Base-by-base conservation (phyloP, 2,329 filamentous ascomycete species). In the Colletotrichum lentis region DNA sequence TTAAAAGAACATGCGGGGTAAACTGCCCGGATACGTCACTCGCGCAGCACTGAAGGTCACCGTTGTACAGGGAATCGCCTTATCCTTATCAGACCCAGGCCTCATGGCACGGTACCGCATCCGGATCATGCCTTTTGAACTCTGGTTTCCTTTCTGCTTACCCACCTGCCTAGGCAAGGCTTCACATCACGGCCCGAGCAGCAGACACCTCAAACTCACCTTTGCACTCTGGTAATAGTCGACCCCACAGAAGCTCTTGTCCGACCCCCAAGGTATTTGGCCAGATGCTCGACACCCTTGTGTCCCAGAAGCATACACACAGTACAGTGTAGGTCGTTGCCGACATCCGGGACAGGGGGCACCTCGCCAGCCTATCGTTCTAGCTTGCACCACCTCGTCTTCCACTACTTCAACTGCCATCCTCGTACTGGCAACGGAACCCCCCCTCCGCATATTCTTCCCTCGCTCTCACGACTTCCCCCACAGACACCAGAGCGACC, bases 21-120 rank as follows among this genome's bases (percentile, higher is more conserved):
- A 39, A 37, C 62, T 27, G 27, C 24, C 11, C 24, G 16, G 24
- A 35, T 59, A 59, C 46, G 62, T 64, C 61, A 64, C 54, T 50
- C 31, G 7, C 16, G 35, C n/a, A 39, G 11, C 20, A 54, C 52
- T 39, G 52, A 39, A 39, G 52, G 52, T 54, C 52, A 54, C 31
- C 31, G 39, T 16, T 11, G n/a, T 22, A 10, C 31, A 35, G 31
- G 5, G 27, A 11, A 10, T 3, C 18, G 52, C 52, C 12, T 39
- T 54, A 54, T 24, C 52, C 52, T 39, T 54, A 35, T 54, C 31
- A 54, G 35, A n/a, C n/a, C 52, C n/a, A 39, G 52, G 52, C 52
- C 52, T 35, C 8, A 35, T 35, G 31, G 7, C 10, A n/a, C 31
- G n/a, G 31, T 27, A 16, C 52, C 52, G n/a, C n/a, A 22, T 39